Percentiles rank a stretch among this genome's conserved stretches.
Conservation (phyloP, 257 asterid genomes). For the Verbascum thapsus region DNA sequence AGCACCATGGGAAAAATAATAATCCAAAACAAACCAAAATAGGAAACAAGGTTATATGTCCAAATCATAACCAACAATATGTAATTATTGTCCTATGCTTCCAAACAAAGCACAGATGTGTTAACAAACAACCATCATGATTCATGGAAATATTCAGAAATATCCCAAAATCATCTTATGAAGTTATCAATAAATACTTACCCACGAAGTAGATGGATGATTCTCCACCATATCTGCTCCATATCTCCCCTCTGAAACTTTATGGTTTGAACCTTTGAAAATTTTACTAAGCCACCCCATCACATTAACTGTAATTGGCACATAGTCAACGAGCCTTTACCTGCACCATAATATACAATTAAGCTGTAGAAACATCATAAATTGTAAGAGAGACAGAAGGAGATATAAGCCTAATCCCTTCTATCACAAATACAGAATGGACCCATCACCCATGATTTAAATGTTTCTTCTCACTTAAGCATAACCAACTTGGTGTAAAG, state of each 20-base stretch:
- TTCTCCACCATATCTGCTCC: conserved; percentile 49
- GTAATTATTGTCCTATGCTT: conserved; percentile 6
- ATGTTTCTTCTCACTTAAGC: not conserved
- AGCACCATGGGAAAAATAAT: not conserved
- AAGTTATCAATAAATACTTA: conserved; percentile 29
- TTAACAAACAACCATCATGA: conserved; percentile 12
- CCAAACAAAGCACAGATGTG: not conserved
- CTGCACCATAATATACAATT: conserved; percentile 35
- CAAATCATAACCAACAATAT: not conserved
- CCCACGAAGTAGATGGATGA: conserved; percentile 70
- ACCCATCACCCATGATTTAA: too few species aligned
- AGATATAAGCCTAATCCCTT: not conserved
- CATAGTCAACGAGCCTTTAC: conserved; percentile 38
- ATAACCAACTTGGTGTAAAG: conserved; percentile 4
- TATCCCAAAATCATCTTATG: not conserved
- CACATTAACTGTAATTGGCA: conserved; percentile 31
- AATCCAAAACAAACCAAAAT: conserved; percentile 1
- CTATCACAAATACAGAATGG: conserved; percentile 10
- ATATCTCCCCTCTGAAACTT: conserved; percentile 70
- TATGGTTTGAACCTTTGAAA: conserved; percentile 64
- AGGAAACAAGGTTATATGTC: too few species aligned
- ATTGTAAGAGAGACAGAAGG: not conserved
- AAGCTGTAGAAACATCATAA: not conserved
- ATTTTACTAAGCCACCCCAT: conserved; percentile 84
- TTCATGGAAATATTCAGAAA: not conserved